Conservation (phyloP, 768 basidiomycete species). For the Pleurotus cornucopiae region DNA sequence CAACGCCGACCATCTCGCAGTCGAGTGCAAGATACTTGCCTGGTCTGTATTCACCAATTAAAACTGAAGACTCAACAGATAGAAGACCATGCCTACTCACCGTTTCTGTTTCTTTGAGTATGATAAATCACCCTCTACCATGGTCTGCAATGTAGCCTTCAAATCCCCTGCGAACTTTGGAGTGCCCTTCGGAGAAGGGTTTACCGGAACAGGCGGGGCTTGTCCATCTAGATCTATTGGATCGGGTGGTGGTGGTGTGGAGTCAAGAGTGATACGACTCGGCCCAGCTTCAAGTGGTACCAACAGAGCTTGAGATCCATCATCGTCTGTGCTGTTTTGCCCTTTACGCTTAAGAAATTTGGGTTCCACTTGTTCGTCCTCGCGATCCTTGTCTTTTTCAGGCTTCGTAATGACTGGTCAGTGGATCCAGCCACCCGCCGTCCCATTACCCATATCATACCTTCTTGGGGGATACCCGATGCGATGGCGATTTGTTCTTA, state of each 20-base stretch:
- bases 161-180: not conserved
- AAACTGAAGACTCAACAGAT: not conserved
- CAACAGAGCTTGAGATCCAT: too few species aligned
- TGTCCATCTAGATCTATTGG: not conserved
- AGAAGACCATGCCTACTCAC: not conserved
- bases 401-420: not conserved
- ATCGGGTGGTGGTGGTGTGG: not conserved
- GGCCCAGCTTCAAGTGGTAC: not conserved
- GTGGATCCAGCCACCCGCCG: not conserved
- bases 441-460: not conserved
- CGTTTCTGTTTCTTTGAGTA: not conserved
- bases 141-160: not conserved
- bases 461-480: not conserved
- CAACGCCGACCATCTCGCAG: conserved; percentile 98
- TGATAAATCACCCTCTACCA: not conserved
- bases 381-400: not conserved
- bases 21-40: conserved; percentile 83
- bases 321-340: not conserved
- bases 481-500: not conserved
- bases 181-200: not conserved
- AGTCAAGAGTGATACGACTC: not conserved
- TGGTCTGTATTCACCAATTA: conserved; percentile 32
- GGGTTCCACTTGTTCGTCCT: not conserved
- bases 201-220: too few species aligned
- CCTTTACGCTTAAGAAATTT: not conserved